phyloP scores from a whole-genome alignment of 78 protist genomes.

The Ministeria vibrans region DNA sequence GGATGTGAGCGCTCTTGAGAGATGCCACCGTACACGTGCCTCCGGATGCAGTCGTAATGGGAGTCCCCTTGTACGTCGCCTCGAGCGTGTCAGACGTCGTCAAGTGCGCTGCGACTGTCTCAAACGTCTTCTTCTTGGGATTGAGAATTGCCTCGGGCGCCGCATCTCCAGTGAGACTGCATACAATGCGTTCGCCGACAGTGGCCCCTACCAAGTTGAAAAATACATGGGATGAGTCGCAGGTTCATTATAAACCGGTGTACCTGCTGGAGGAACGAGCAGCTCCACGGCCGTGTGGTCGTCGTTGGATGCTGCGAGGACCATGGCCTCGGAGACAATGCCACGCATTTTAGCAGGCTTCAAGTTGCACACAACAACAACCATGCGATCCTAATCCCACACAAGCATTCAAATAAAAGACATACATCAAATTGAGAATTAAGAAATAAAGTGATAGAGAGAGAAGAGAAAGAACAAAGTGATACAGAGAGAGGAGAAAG shows the following conservation, averaged over 20 bases:
- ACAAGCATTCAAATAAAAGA: too few relatives aligned
- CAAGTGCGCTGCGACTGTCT: slow-evolving; percentile 23
- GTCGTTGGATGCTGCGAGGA: slow-evolving; percentile 25
- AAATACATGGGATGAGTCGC: too few relatives aligned
- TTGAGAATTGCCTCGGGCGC: slow-evolving; percentile 27
- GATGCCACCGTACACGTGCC: slow-evolving; percentile 6
- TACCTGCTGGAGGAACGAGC: slow-evolving; percentile 2
- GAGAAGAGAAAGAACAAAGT: too few relatives aligned
- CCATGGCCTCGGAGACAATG: slow-evolving; percentile 29
- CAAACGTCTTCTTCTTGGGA: slow-evolving; percentile 52
- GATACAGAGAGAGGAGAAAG: too few relatives aligned
- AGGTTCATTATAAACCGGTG: too few relatives aligned
- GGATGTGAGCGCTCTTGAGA: background rate
- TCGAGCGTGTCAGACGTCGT: background rate
- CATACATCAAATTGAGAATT: too few relatives aligned
- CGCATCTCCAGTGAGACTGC: background rate
- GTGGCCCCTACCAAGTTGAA: slow-evolving; percentile 19
- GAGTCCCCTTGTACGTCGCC: slow-evolving; percentile 23
- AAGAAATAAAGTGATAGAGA: too few relatives aligned
- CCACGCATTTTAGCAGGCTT: slow-evolving; percentile 38
- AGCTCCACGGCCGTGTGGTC: slow-evolving; percentile 27
- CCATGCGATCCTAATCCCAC: background rate
- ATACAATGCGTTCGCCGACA: slow-evolving; percentile 32
- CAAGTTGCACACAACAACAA: slow-evolving; percentile 35
- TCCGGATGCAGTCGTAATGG: background rate